Conservation (phyloP, 257 asterid species). For the Ligustrum vulgare region DNA sequence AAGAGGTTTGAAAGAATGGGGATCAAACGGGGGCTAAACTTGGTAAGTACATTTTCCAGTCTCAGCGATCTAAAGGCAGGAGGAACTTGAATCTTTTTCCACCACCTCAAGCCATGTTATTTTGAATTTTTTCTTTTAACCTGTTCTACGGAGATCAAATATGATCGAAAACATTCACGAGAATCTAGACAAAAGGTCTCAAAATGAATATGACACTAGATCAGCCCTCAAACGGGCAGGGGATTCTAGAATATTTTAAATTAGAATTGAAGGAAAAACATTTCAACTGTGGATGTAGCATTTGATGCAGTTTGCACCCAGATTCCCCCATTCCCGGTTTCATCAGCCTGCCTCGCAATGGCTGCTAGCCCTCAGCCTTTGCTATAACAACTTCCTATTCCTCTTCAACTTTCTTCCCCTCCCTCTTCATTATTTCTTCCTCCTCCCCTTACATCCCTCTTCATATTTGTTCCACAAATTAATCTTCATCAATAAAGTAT, state of each 20-base stretch:
- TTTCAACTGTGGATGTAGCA: neutral
- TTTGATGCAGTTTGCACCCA: neutral
- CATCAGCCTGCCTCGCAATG: constrained; percentile 15
- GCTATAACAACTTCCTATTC: neutral
- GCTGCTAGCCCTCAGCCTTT: neutral
- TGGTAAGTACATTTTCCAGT: neutral
- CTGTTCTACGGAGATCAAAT: neutral
- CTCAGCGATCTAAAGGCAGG: neutral
- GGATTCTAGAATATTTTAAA: neutral
- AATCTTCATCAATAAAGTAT: neutral
- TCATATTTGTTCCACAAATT: neutral
- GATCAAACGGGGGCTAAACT: no score
- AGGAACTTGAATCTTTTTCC: neutral
- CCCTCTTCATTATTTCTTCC: neutral
- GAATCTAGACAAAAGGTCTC: neutral
- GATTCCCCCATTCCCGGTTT: neutral
- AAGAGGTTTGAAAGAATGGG: no score
- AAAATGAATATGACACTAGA: neutral
- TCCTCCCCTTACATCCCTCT: neutral
- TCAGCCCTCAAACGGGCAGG: neutral
- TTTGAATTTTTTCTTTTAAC: neutral
- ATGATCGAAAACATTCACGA: neutral
- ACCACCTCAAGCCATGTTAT: neutral
- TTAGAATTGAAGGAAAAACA: neutral
- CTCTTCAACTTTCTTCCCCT: neutral